These are phyloP conservation scores for Boletellus emodensis DNA, from an alignment of 768 basidiomycete species.

Conservation along the genomic window DNA sequence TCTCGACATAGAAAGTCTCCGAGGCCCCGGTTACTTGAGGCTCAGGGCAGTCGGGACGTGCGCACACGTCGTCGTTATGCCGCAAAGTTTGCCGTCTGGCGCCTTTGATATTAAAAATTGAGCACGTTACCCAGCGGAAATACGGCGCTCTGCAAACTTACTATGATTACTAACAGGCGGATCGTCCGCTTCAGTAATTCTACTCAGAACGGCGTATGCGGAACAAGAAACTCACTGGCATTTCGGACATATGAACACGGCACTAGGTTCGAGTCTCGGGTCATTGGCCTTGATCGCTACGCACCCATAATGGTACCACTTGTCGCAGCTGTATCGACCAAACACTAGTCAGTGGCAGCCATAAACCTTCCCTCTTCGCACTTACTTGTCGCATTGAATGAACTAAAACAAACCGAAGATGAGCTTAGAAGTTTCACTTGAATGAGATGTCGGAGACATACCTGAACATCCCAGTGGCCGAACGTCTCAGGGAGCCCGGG, in stretches of 20 bases:
- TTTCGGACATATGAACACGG: conserved; percentile 40
- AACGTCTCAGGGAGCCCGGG: conserved; percentile 10
- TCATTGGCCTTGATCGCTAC: conserved; percentile 39
- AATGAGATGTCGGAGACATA: neutral
- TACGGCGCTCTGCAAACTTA: neutral
- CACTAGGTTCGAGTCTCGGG: conserved; percentile 28
- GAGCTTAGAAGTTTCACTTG: neutral
- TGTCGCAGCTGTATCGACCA: conserved; percentile 31
- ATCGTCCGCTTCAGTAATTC: neutral
- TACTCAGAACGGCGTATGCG: neutral
- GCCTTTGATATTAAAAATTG: conserved; percentile 4
- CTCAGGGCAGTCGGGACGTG: conserved; percentile 26
- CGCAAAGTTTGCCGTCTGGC: conserved; percentile 11
- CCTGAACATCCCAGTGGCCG: conserved; percentile 23
- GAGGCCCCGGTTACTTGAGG: neutral
- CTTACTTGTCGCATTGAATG: conserved; percentile 35
- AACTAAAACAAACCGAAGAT: conserved; percentile 17
- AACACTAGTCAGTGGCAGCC: neutral
- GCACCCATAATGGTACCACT: conserved; percentile 54
- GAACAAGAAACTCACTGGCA: conserved; percentile 30
- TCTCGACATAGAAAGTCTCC: conserved; percentile 25
- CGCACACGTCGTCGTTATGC: conserved; percentile 13
- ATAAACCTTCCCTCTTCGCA: neutral
- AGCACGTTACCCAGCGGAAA: neutral
- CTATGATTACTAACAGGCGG: conserved; percentile 9